Percentiles rank a stretch among this genome's conserved stretches.
These are phyloP conservation scores for Hypoxylon subgilvum DNA, from an alignment of 495 filamentous ascomycete species.

Conservation along the genomic window DNA sequence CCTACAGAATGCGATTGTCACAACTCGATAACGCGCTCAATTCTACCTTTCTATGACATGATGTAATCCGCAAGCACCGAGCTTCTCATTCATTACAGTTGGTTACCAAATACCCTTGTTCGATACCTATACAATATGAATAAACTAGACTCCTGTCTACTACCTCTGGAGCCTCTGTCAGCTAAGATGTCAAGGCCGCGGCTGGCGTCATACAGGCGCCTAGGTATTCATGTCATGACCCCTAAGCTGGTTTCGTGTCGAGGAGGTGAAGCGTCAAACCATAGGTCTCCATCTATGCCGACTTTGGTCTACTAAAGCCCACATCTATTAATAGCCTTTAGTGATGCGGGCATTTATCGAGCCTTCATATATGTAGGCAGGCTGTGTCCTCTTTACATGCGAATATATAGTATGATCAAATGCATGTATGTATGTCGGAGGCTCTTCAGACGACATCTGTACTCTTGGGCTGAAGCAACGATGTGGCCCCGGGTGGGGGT, in stretches of 20 bases:
- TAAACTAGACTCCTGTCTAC: too few species aligned
- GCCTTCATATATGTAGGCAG: too few species aligned
- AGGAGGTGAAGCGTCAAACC: neutral
- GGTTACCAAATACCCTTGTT: too few species aligned
- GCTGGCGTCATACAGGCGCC: constrained; percentile 9
- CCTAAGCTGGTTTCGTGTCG: neutral
- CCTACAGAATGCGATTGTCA: neutral
- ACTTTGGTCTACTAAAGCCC: neutral
- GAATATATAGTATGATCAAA: neutral
- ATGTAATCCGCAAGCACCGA: too few species aligned
- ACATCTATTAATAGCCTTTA: neutral
- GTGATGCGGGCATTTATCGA: too few species aligned
- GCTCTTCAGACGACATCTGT: neutral
- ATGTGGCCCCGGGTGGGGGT: too few species aligned
- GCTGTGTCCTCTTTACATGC: too few species aligned
- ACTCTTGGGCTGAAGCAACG: too few species aligned
- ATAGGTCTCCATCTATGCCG: neutral
- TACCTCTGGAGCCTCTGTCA: too few species aligned
- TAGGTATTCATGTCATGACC: neutral
- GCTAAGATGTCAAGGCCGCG: neutral
- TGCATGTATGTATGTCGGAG: neutral
- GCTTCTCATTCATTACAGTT: too few species aligned
- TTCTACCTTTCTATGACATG: neutral
- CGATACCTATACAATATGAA: too few species aligned
- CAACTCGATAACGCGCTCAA: constrained; percentile 10